These are phyloP conservation scores for Clavispora vitiphila DNA, from an alignment of 805 yeast genomes.

Conservation along the genomic window DNA sequence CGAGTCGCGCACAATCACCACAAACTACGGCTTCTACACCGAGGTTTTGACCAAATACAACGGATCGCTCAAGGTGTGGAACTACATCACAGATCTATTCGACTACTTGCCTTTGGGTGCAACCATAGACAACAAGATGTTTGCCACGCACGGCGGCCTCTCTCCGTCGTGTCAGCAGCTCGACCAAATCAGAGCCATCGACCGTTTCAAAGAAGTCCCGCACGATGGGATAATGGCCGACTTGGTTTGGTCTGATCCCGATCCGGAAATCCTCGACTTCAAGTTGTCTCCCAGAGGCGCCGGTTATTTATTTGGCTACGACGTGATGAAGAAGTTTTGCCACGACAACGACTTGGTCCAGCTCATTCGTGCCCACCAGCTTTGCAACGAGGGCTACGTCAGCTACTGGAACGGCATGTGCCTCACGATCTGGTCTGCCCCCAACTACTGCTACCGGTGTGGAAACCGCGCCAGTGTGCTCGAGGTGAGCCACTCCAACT, in stretches of 20 bases:
- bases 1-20: conserved; percentile 94
- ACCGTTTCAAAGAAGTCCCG: conserved; percentile 90
- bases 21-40: conserved; percentile 93
- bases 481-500: conserved; percentile 60
- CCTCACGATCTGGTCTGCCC: conserved; percentile 98
- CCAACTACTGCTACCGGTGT: conserved; percentile 94
- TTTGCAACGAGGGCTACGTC: conserved; percentile 95
- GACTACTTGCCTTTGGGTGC: conserved; percentile 65
- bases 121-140: conserved; percentile 82
- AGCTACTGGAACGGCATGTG: conserved; percentile 86
- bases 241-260: conserved; percentile 98
- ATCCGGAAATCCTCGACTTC: conserved; percentile 65
- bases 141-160: conserved; percentile 95
- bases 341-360: conserved; percentile 72
- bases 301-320: conserved; percentile 92
- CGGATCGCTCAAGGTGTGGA: conserved; percentile 68
- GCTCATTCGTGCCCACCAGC: conserved; percentile 89
- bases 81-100: conserved; percentile 83
- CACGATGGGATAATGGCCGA: conserved; percentile 99
- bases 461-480: conserved; percentile 97
- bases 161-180: conserved; percentile 93
- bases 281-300: conserved; percentile 94
- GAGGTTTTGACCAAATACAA: conserved; percentile 92
- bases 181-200: conserved; percentile 87
- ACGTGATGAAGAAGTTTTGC: conserved; percentile 83